These are phyloP conservation scores for Cardiospermum halicacabum DNA, from an alignment of 345 rosid genomes.

Conservation along the genomic window DNA sequence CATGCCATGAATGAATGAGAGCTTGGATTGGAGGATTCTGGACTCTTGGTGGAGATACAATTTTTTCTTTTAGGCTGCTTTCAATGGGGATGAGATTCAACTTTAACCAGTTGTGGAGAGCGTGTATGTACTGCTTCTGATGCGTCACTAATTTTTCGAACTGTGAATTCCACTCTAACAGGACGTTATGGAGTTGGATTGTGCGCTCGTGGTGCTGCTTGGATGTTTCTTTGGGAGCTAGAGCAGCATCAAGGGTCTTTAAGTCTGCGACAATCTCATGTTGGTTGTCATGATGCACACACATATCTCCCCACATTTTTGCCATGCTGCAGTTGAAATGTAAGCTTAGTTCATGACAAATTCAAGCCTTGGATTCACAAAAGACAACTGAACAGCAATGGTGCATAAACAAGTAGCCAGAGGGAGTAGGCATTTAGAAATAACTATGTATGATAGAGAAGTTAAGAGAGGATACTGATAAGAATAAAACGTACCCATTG, in stretches of 20 bases:
- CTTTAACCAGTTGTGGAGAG: constrained; percentile 64
- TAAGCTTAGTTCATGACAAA: constrained; percentile 7
- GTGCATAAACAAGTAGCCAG: not conserved
- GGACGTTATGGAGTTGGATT: constrained; percentile 48
- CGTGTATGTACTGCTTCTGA: constrained; percentile 75
- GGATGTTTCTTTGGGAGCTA: constrained; percentile 67
- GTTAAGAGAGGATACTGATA: not conserved
- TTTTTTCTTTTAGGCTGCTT: constrained; percentile 57
- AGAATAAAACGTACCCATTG: constrained; percentile 52
- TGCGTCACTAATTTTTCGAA: constrained; percentile 64
- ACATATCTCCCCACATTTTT: constrained; percentile 80
- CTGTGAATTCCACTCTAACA: constrained; percentile 67
- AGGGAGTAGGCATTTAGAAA: not conserved
- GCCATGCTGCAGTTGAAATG: constrained; percentile 56
- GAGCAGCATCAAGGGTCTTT: constrained; percentile 53
- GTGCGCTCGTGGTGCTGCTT: constrained; percentile 74
- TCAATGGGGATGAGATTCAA: constrained; percentile 73
- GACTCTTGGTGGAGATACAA: constrained; percentile 71
- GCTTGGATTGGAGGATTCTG: constrained; percentile 77
- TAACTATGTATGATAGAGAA: not conserved
- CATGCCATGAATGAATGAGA: constrained; percentile 68
- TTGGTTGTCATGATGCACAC: constrained; percentile 65
- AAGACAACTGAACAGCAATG: not conserved
- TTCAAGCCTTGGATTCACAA: constrained; percentile 7
- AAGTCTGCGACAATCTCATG: constrained; percentile 56